Percentiles rank a stretch among this genome's conserved stretches.
Conservation (phyloP, 345 rosid genomes). For the Eucalyptus cladocalyx region DNA sequence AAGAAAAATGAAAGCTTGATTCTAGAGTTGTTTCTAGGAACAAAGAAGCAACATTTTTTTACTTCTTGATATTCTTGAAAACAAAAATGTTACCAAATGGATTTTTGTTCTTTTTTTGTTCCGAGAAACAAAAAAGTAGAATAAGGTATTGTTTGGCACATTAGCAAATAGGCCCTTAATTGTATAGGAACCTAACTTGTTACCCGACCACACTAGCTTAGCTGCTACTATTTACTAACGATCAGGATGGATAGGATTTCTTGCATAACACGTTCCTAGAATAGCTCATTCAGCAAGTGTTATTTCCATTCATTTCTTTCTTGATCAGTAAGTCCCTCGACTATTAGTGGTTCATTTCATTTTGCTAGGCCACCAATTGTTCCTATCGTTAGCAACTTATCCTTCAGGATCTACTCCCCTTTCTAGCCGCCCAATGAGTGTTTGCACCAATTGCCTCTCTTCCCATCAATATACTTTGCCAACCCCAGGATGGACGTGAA, state of each 20-base stretch:
- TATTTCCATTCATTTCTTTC: neutral
- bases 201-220: no score
- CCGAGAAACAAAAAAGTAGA: no score
- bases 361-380: neutral
- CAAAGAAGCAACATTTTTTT: no score
- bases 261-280: neutral
- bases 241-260: neutral
- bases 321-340: neutral
- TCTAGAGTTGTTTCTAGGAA: no score
- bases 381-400: neutral
- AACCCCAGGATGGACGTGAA: neutral
- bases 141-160: no score
- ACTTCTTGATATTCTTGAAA: no score
- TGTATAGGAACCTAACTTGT: no score
- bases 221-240: no score
- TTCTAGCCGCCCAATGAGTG: neutral
- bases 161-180: no score
- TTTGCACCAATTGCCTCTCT: neutral
- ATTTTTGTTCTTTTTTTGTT: no score
- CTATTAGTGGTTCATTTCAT: neutral
- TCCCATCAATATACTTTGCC: neutral
- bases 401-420: neutral
- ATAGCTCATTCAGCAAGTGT: neutral
- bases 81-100: no score
- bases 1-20: no score